Percentiles rank a stretch among this genome's conserved stretches.
Evolutionary conservation across 345 rosid genomes (phyloP).

Genomic region (Eucalyptus tenuipes): DNA sequence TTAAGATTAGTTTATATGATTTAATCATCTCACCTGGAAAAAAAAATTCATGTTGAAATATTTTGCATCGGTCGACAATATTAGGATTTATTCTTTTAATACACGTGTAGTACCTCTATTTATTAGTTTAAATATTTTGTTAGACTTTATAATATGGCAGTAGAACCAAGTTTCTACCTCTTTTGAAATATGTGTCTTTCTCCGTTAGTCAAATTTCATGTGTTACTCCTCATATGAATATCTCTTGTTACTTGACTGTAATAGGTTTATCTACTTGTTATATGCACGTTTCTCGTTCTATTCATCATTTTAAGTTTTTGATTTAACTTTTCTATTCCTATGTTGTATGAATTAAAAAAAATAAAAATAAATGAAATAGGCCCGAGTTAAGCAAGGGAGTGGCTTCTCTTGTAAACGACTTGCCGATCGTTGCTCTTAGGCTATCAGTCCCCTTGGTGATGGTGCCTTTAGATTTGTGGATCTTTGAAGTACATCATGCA

Average conservation of each 20-base stretch:
- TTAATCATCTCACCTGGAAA: not conserved
- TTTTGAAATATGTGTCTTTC: not conserved
- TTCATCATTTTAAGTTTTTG: not conserved
- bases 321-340: not conserved
- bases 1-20: not conserved
- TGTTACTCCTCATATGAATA: not conserved
- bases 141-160: not conserved
- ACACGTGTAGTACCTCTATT: fast-evolving
- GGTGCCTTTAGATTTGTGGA: not conserved
- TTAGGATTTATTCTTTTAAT: not conserved
- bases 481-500: not conserved
- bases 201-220: not conserved
- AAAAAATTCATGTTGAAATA: not conserved
- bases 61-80: fast-evolving
- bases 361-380: not conserved
- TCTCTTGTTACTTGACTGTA: not conserved
- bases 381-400: not conserved
- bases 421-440: fast-evolving
- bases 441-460: not conserved
- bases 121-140: not conserved
- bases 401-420: fast-evolving
- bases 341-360: not conserved
- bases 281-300: fast-evolving
- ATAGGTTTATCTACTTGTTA: not conserved
- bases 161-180: not conserved